These are phyloP conservation scores for Clonostachys rhizophaga DNA, from an alignment of 2,329 filamentous ascomycete genomes.

Conservation along the genomic window DNA sequence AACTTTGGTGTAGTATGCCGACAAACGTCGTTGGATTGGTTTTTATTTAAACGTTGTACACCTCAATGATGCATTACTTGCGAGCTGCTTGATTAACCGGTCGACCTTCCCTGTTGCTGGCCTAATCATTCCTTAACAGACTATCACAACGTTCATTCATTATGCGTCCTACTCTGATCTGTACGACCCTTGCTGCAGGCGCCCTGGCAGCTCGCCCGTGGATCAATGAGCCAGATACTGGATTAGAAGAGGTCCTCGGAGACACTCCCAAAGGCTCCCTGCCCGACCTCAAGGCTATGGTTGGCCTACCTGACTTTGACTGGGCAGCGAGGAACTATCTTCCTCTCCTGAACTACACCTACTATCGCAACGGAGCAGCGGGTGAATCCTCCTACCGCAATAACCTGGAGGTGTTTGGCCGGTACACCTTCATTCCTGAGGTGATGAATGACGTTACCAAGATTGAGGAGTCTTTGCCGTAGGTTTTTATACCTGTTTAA, in stretches of 20 bases:
- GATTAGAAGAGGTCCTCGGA: slow-evolving; percentile 29
- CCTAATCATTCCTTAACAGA: too few relatives aligned
- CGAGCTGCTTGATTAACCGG: too few relatives aligned
- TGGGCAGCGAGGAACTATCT: slow-evolving; percentile 44
- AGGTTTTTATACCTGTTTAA: too few relatives aligned
- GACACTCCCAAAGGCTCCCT: slow-evolving; percentile 26
- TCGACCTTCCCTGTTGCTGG: too few relatives aligned
- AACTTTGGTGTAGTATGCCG: too few relatives aligned
- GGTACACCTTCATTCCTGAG: slow-evolving; percentile 41
- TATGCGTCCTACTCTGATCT: too few relatives aligned
- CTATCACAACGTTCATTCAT: too few relatives aligned
- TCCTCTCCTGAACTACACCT: slow-evolving; percentile 43
- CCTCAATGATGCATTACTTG: too few relatives aligned
- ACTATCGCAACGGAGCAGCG: slow-evolving; percentile 50
- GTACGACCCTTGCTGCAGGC: slow-evolving; percentile 16
- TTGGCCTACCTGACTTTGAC: slow-evolving; percentile 49
- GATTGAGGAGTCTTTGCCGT: slow-evolving; percentile 27
- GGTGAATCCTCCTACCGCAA: slow-evolving; percentile 53
- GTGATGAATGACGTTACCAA: slow-evolving; percentile 43
- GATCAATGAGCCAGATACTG: slow-evolving; percentile 39
- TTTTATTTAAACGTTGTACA: too few relatives aligned
- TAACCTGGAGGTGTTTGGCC: slow-evolving; percentile 48
- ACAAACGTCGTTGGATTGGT: too few relatives aligned
- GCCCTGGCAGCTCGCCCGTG: slow-evolving; percentile 35
- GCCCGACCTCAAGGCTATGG: slow-evolving; percentile 35